A percentile compares a stretch with the other conserved stretches of the same genome.
Evolutionary conservation across 179 eudicot species (phyloP).

Genomic region (Vitellaria paradoxa): DNA sequence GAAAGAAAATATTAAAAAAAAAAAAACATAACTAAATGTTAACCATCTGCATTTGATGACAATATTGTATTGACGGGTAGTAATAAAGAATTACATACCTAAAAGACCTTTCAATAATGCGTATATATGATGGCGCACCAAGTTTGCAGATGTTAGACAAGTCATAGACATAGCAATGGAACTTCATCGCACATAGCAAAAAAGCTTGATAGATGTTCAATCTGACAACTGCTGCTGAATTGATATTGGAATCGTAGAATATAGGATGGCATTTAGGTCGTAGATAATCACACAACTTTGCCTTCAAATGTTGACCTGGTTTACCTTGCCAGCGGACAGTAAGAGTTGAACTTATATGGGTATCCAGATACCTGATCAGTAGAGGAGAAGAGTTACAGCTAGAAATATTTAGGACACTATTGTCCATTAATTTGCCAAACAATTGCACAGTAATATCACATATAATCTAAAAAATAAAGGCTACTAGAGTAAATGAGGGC

Average conservation of each 20-base stretch:
- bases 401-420: background rate
- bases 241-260: constrained; percentile 70
- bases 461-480: background rate
- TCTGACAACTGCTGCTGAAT: constrained; percentile 71
- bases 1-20: background rate
- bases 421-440: background rate
- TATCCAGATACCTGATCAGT: constrained; percentile 53
- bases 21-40: background rate
- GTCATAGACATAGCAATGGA: constrained; percentile 63
- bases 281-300: constrained; percentile 64
- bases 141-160: constrained; percentile 43
- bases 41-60: constrained; percentile 1
- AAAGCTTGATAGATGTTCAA: constrained; percentile 80
- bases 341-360: constrained; percentile 65
- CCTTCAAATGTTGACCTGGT: constrained; percentile 49
- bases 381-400: constrained; percentile 7
- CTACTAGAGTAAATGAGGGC: background rate
- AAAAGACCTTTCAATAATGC: constrained; percentile 47
- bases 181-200: constrained; percentile 85
- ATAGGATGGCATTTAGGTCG: constrained; percentile 86
- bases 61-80: background rate
- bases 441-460: too few species aligned
- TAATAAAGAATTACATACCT: constrained; percentile 43
- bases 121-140: constrained; percentile 28
- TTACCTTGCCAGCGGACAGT: constrained; percentile 57